Evolutionary conservation across 305 asterid species (phyloP), one percentile per base, ranked within the genome.

Genomic region (Solanum hybrid): DNA sequence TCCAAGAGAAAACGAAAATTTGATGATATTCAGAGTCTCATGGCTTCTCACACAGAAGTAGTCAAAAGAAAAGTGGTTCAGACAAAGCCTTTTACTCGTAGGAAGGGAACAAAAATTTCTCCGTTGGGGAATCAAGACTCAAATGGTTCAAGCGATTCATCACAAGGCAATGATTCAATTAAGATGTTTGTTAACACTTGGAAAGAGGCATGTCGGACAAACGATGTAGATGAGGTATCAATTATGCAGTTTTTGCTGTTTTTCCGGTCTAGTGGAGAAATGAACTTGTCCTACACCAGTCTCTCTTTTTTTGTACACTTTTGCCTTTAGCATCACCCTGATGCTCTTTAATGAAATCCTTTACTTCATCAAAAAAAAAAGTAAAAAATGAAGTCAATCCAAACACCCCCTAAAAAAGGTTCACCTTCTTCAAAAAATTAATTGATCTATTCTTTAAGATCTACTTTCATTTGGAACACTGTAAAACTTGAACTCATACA

Each of bases 201-300:
- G 99, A 95, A 93, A 92, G 99, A 94, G 88, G 93, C 95, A 45
- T 97, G 98, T 91, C 92, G 85, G n/a, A 90, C 75, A 88, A 91
- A 91, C 89, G 78, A 37, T 79, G 91, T 91, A 38, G 92, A 93
- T 78, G 97, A 95, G 99, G 99, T 97, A 60, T 60, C 69, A 56
- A 7, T 60, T 60, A 60, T 60, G 71, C 71, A 60, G 71, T 60
- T 60, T 60, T 19, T 60, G 2, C 71, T 60, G 71, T 60, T 60
- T 56, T 60, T 60, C 71, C 0, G 24, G 71, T 60, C 11, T 60
- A 17, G 71, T 7, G 71, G 71, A 60, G 0, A 60, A 19, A 60
- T 60, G 71, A 60, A 60, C 24, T 60, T 60, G 24, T 60, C 26
- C 71, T 60, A 60, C 71, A 19, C 71, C n/a, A 10, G 66, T 5